phyloP scores from a whole-genome alignment of 441 rosid species.

The Pelargonium fulgidum region DNA sequence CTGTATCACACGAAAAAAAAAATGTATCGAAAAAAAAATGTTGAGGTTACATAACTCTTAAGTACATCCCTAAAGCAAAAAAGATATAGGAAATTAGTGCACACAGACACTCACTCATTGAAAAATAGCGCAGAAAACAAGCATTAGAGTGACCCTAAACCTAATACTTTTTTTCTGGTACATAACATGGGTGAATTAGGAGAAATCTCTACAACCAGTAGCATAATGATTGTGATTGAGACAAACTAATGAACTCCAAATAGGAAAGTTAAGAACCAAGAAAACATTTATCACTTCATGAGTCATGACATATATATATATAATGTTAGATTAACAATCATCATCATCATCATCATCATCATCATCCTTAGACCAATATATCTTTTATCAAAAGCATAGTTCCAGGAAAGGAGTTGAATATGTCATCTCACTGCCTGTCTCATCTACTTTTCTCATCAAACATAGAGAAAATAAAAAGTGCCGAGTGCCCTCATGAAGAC shows the following conservation, averaged over 20 bases:
- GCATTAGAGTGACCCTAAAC: neutral
- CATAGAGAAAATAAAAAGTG: neutral
- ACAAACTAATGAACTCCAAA: neutral
- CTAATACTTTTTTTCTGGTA: neutral
- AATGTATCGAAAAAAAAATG: constrained; percentile 13
- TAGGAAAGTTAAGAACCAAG: neutral
- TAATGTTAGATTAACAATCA: neutral
- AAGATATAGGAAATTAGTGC: neutral
- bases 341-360: neutral
- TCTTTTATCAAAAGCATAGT: neutral
- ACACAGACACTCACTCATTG: neutral
- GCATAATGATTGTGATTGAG: neutral
- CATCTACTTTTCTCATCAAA: neutral
- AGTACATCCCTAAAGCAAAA: constrained; percentile 5
- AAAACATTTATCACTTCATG: neutral
- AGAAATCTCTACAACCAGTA: neutral
- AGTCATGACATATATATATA: neutral
- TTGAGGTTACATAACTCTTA: constrained; percentile 6
- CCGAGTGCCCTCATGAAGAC: neutral
- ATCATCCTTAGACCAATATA: neutral
- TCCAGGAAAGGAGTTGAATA: constrained; percentile 1
- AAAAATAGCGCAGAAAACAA: neutral
- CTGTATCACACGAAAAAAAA: too few relatives aligned
- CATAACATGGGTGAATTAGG: neutral
- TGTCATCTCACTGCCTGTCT: neutral